Base-by-base conservation (phyloP, 495 filamentous ascomycete genomes). In the Neurospora sp. region DNA sequence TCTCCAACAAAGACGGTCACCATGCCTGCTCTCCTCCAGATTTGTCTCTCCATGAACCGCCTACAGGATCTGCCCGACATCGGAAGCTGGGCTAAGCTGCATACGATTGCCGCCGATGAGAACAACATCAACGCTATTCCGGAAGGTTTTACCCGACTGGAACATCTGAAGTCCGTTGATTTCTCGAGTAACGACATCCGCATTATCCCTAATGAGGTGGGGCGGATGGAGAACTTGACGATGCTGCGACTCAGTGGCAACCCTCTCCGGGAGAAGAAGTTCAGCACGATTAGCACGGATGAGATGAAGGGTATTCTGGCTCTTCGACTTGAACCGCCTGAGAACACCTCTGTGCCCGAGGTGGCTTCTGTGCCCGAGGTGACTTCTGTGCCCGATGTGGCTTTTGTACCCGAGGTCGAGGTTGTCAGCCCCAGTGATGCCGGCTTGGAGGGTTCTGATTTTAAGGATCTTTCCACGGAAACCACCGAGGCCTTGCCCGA, bases 151-250 rank as follows among this genome's bases (percentile, higher is more conserved):
- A 84, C 87, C 2, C 81, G 81, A 5, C 85, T 97, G 35, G 79
- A 86, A 31, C 89, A 86, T 42, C 76, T 99, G 41, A 89, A 87
- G 74, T 91, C 88, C 41, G 90, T 91, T 20, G 92, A 97, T 79
- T 89, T 98, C 72, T 91, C 92, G 9, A 90, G 89, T 66, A 99
- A 99, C 78, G 87, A 93, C 73, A 86, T 99, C 18, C 89, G 87
- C 8, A 82, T 87, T 22, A 76, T 99, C 41, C 93, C 96, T 74
- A 87, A 92, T 12, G 88, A 87, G 75, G 88, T 98, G 72, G 93
- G 92, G 7, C 81, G 88, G 38, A 97, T 98, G 92, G 88, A 93
- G 5, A 90, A 82, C 69, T 83, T 99, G 10, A 85, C 87, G 10
- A 89, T 88, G 72, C 86, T 98, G 46, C 88, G 88, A 12, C 85